A percentile compares a stretch with the other conserved stretches of the same genome.
Conservation (phyloP, 2,329 filamentous ascomycete species). For the Neoarthrinium moseri region DNA sequence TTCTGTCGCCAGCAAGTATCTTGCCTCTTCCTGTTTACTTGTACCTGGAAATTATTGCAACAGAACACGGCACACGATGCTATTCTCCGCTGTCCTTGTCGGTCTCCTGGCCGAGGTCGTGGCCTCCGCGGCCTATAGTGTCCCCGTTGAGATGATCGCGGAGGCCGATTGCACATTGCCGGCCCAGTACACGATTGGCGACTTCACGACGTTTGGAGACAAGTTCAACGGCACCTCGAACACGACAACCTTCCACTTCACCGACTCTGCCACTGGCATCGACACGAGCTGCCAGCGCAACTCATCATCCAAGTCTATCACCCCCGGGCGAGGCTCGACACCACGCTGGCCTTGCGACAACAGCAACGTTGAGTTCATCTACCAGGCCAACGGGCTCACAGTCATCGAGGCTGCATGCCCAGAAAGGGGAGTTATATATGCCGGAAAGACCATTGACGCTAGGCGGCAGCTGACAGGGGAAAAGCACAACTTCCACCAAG, state of each 20-base stretch:
- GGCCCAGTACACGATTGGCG: constrained; percentile 20
- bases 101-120: constrained; percentile 20
- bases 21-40: not conserved
- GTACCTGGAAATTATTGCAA: not conserved
- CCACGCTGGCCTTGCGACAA: constrained; percentile 26
- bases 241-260: constrained; percentile 22
- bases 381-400: constrained; percentile 24
- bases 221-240: constrained; percentile 15
- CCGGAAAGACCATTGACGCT: not conserved
- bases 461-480: not conserved
- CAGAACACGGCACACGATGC: constrained; percentile 16
- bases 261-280: constrained; percentile 24
- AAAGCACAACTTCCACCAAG: not conserved
- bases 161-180: constrained; percentile 21
- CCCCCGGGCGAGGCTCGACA: constrained; percentile 11
- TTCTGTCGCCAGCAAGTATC: not conserved
- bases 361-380: constrained; percentile 25
- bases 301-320: constrained; percentile 21
- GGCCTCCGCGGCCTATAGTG: constrained; percentile 21
- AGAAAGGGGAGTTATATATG: constrained; percentile 19
- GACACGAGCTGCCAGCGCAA: constrained; percentile 24
- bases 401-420: constrained; percentile 25
- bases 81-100: constrained; percentile 13
- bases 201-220: constrained; percentile 23
- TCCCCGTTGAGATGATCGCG: constrained; percentile 19